A percentile compares a stretch with the other conserved stretches of the same genome.
These are phyloP conservation scores for Zygotorulaspora chibaensis DNA, from an alignment of 805 yeast species.

Conservation along the genomic window DNA sequence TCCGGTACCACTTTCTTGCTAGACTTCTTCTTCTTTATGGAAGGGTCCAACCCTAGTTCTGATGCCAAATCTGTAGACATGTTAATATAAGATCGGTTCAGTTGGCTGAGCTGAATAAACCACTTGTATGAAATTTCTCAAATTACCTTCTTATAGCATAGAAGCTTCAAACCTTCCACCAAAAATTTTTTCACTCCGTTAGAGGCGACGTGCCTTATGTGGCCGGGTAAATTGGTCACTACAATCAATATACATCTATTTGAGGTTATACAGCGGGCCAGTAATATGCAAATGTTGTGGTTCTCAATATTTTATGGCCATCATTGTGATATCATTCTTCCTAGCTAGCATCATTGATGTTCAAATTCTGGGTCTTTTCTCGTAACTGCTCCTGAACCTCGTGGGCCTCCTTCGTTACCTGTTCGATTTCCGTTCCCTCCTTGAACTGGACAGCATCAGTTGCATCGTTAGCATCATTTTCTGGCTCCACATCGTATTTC, in stretches of 20 bases:
- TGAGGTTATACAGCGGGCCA: not conserved
- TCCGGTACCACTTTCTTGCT: conserved; percentile 44
- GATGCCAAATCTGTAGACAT: conserved; percentile 35
- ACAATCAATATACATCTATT: conserved; percentile 1
- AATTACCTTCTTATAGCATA: too few species aligned
- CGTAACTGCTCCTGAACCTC: conserved; percentile 39
- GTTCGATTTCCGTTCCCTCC: conserved; percentile 50
- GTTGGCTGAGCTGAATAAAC: too few species aligned
- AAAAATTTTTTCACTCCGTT: conserved; percentile 15
- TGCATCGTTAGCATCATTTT: conserved; percentile 43
- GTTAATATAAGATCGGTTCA: not conserved
- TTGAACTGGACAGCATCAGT: conserved; percentile 37
- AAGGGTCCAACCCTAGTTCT: conserved; percentile 64
- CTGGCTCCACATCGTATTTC: conserved; percentile 64
- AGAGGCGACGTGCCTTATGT: not conserved
- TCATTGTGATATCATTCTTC: not conserved
- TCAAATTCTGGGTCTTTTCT: conserved; percentile 16
- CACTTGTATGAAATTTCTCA: too few species aligned
- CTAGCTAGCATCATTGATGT: conserved; percentile 3
- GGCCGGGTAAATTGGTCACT: conserved; percentile 9
- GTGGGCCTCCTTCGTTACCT: conserved; percentile 46
- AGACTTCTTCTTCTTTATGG: conserved; percentile 78
- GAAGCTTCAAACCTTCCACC: not conserved
- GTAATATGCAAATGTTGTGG: not conserved
- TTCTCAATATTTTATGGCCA: not conserved